Evolutionary conservation across 139 green algal genomes (phyloP), one percentile per base, ranked within the genome.

Genomic region (Chlamydomonas sphaeroides): DNA sequence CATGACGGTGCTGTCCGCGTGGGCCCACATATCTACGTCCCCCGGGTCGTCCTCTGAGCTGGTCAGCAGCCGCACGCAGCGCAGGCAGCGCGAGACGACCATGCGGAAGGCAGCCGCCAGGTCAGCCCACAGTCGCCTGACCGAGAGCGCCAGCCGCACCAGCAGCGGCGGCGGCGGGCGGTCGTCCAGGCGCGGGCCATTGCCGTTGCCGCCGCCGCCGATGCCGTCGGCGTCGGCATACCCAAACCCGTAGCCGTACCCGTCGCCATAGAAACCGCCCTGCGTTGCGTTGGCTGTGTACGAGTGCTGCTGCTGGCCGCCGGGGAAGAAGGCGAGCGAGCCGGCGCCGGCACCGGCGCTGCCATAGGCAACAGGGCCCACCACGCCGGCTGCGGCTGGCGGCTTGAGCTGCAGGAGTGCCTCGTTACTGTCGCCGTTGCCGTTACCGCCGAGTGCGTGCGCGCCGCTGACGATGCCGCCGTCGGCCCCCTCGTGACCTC

Each of bases 21-120:
- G 87, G 57, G 71, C 86, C 42, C 86, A 85, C 38, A 86, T 63
- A 48, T 90, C 86, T 25, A 83, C 59, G 36, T 85, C 56, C 35
- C 72, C 73, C 6, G 51, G 66, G 59, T 87, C 80, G 71, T 79
- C 68, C 1, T 80, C 80, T 23, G 23, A 39, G 61, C 70, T 81
- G 62, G 80, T 86, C 8, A 79, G 51, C 48, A 86, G 35, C 38
- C 63, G 48, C 33, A 86, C 53, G 33, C 80, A 86, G 2, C 17
- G 30, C 49, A 86, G 62, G 70, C 80, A 86, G 28, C 62, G 69
- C 0, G 42, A 35, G 23, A 76, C 32, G 42, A 82, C 21, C 23
- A 28, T 4, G 10, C 75, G 32, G 61, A 63, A 82, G 5, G 75
- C 61, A 6, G 5, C 61, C 42, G 26, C 11, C 61, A 82, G 59